Base-by-base conservation (phyloP, 768 basidiomycete genomes). In the Boletus rubropictus region DNA sequence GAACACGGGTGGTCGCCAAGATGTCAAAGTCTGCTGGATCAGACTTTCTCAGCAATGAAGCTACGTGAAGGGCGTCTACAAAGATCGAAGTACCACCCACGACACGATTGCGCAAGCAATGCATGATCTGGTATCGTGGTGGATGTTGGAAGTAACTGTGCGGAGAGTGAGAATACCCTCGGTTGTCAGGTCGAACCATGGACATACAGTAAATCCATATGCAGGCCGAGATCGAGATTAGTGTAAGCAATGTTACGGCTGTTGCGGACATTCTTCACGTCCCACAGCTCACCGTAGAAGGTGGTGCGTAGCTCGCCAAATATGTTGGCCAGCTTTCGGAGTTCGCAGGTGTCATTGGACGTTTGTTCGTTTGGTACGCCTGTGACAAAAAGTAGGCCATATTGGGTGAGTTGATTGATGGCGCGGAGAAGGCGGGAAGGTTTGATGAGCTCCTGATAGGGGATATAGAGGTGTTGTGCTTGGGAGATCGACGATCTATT, bases 241-340 rank as follows among this genome's bases (percentile, higher is more conserved):
- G 95, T 99, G 63, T 96, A 97, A 4, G 95, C 95, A 46, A 99
- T 91, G 64, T 99, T 99, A 54, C 74, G 78, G 58, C 87, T 87
- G 46, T 89, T 74, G 34, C 65, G 69, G 33, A 82, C 57, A 50
- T 83, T 89, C 68, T 81, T 79, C 22, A 98, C 94, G 63, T 96
- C 81, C 91, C 92, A 97, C 1, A 85, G 61, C 37, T 76, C 72
- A 0, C 95, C 95, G 55, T 99, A 99, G 64, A 97, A 94, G 8
- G 93, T 98, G 37, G 76, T 71, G 22, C 91, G 73, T 22, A 97
- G 72, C 53, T 89, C 79, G 6, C 90, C 86, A 56, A 97, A 86
- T 20, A 59, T 62, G 22, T 73, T 69, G 2, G 80, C 89, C 3
- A 97, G 71, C n/a, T 49, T 67, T 4, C 79, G 73, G 25, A 92